Percentiles rank a stretch among this genome's conserved stretches.
phyloP scores from a whole-genome alignment of 345 rosid genomes.

The Brassica incana region DNA sequence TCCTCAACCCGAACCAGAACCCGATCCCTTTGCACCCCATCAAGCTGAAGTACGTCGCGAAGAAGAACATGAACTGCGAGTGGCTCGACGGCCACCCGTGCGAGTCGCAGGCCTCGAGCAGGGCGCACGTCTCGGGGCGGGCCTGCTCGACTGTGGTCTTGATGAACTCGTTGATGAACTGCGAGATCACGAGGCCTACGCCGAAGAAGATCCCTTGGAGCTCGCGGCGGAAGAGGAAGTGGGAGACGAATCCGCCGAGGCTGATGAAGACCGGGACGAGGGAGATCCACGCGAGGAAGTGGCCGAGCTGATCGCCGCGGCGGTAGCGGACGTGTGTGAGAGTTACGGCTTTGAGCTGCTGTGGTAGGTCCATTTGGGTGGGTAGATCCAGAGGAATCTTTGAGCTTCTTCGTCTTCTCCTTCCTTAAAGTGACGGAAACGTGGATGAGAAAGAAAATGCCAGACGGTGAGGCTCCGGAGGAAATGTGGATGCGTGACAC shows the following conservation, averaged over 20 bases:
- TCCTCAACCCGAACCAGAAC: conserved; percentile 48
- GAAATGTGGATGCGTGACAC: conserved; percentile 32
- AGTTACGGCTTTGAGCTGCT: conserved; percentile 67
- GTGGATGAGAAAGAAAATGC: not conserved
- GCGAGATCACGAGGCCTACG: conserved; percentile 79
- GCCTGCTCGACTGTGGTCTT: conserved; percentile 79
- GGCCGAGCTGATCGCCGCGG: conserved; percentile 74
- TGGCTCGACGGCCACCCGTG: conserved; percentile 99
- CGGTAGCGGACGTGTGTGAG: conserved; percentile 85
- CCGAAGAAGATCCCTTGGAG: conserved; percentile 88
- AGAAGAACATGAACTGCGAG: conserved; percentile 89
- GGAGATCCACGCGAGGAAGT: conserved; percentile 90
- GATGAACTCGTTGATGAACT: conserved; percentile 74
- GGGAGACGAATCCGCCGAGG: conserved; percentile 86
- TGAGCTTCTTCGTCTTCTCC: not conserved
- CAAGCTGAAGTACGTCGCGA: conserved; percentile 61
- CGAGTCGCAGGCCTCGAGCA: conserved; percentile 92
- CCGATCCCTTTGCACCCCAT: conserved; percentile 66
- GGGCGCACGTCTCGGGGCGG: conserved; percentile 76
- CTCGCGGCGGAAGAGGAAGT: conserved; percentile 92
- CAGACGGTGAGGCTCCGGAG: not conserved
- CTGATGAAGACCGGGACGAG: conserved; percentile 86
- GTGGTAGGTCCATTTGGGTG: conserved; percentile 25
- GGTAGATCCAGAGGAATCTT: conserved; percentile 25
- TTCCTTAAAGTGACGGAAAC: conserved; percentile 19